phyloP scores from a whole-genome alignment of 352 stramenopile genomes.

The Pythium guiyangense region DNA sequence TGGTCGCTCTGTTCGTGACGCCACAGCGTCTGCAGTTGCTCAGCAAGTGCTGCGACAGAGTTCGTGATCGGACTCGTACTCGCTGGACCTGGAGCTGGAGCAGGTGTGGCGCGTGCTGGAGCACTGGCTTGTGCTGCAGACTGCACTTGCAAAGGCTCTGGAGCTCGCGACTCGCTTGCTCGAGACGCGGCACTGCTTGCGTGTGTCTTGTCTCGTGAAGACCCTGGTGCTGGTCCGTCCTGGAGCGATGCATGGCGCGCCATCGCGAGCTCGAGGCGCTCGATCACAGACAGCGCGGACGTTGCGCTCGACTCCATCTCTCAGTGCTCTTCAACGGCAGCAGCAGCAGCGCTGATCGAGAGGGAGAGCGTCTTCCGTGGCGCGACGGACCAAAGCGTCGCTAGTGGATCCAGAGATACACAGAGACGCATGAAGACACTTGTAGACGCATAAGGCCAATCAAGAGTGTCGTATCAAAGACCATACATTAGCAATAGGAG shows the following conservation, averaged over 20 bases:
- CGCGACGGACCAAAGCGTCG: too few species aligned
- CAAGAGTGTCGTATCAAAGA: too few species aligned
- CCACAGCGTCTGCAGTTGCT: slow-evolving; percentile 24
- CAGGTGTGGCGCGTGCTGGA: background rate
- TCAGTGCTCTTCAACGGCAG: background rate
- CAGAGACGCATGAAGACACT: too few species aligned
- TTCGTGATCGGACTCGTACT: background rate
- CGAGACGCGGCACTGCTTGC: background rate
- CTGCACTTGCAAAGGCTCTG: background rate
- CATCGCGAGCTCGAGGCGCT: slow-evolving; percentile 22
- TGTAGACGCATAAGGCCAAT: too few species aligned
- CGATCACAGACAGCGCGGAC: slow-evolving; percentile 13
- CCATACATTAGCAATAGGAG: too few species aligned
- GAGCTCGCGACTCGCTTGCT: background rate
- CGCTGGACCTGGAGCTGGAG: background rate
- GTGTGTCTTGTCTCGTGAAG: too few species aligned
- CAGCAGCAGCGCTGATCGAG: too few species aligned
- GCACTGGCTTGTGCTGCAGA: background rate
- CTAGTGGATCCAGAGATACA: too few species aligned
- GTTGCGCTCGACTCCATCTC: background rate
- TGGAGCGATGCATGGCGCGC: slow-evolving; percentile 8
- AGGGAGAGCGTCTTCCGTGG: too few species aligned
- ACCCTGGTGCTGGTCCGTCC: background rate
- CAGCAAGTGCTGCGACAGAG: slow-evolving; percentile 21
- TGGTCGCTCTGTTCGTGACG: slow-evolving; percentile 7